A percentile compares a stretch with the other conserved stretches of the same genome.
Evolutionary conservation across 306 rosid species (phyloP).

Genomic region (Elaeagnus macrophylla): DNA sequence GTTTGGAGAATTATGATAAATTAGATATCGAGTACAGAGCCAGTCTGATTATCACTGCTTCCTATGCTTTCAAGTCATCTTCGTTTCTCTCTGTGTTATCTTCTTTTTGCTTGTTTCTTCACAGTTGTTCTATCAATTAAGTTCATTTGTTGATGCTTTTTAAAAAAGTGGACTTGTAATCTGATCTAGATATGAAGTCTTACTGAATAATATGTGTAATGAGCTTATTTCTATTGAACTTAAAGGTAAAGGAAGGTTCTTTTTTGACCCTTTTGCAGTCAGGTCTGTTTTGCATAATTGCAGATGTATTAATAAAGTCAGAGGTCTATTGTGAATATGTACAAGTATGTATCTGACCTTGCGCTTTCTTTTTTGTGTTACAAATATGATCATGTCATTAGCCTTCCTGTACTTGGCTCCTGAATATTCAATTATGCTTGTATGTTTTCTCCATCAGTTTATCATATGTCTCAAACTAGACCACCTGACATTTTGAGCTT

Average conservation of each 20-base stretch:
- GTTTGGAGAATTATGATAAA: too few relatives aligned
- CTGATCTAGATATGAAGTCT: too few relatives aligned
- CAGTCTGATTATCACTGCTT: too few relatives aligned
- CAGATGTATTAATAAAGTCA: slow-evolving; percentile 55
- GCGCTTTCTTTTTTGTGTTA: slow-evolving; percentile 8
- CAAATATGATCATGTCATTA: too few relatives aligned
- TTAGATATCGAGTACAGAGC: too few relatives aligned
- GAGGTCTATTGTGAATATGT: slow-evolving; percentile 49
- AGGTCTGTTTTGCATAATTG: slow-evolving; percentile 47
- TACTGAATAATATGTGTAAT: slow-evolving; percentile 1
- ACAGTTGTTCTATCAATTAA: too few relatives aligned
- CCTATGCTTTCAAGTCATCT: too few relatives aligned
- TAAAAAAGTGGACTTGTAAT: too few relatives aligned
- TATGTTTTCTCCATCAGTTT: neutral
- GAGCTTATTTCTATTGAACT: slow-evolving; percentile 2
- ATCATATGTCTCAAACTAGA: neutral
- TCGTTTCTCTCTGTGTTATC: too few relatives aligned
- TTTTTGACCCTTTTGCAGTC: slow-evolving; percentile 39
- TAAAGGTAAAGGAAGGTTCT: too few relatives aligned
- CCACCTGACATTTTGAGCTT: slow-evolving; percentile 11
- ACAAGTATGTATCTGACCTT: slow-evolving; percentile 49
- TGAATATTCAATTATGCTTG: neutral
- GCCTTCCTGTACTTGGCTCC: neutral
- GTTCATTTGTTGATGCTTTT: neutral
- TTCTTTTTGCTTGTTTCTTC: too few relatives aligned